These are phyloP conservation scores for Daldinia vernicosa DNA, from an alignment of 495 filamentous ascomycete genomes.

Conservation along the genomic window DNA sequence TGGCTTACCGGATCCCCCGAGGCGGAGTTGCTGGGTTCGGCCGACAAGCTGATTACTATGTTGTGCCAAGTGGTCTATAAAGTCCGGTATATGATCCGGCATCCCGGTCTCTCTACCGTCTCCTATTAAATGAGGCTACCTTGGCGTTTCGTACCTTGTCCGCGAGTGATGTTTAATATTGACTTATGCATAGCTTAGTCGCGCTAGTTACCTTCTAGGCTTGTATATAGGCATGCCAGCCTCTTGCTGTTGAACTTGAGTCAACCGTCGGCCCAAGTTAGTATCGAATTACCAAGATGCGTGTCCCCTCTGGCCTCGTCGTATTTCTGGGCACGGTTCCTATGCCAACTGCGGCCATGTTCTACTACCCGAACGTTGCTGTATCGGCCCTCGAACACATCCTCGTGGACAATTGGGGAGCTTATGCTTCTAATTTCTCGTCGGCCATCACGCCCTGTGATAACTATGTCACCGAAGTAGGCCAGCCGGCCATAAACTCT, in stretches of 20 bases:
- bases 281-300: conserved; percentile 18
- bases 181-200: not conserved
- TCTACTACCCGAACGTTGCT: conserved; percentile 47
- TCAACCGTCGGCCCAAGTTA: not conserved
- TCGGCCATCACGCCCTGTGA: conserved; percentile 48
- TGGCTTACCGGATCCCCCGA: conserved; percentile 6
- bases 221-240: not conserved
- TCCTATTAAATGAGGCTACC: conserved; percentile 12
- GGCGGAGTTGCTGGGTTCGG: conserved; percentile 3
- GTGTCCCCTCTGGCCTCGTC: conserved; percentile 2
- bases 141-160: conserved; percentile 5
- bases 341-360: conserved; percentile 29
- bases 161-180: not conserved
- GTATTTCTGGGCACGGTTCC: not conserved
- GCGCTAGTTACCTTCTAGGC: not conserved
- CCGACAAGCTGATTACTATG: conserved; percentile 25
- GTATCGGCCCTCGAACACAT: conserved; percentile 46
- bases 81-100: conserved; percentile 10
- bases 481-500: conserved; percentile 49
- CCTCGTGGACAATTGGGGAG: conserved; percentile 48
- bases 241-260: not conserved
- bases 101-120: conserved; percentile 12
- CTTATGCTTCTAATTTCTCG: conserved; percentile 47
- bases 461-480: conserved; percentile 43
- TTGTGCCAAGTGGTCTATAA: conserved; percentile 17